Conservation (phyloP, 495 filamentous ascomycete species). For the Annulohypoxylon moriforme region DNA sequence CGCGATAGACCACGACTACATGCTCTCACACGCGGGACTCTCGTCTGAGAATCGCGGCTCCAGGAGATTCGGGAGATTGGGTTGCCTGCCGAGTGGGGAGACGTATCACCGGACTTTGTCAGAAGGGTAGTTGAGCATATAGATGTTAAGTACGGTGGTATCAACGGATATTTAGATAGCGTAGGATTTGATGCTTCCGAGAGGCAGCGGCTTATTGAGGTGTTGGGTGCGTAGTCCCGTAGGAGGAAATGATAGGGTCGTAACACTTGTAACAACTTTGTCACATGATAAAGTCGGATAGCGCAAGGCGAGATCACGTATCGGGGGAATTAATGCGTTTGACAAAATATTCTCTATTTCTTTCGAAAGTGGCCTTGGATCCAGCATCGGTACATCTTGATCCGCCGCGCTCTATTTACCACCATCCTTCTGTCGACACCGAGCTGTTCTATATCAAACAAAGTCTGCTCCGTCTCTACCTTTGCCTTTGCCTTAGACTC, state of each 20-base stretch:
- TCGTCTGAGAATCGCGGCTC: conserved; percentile 70
- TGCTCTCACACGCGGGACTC: conserved; percentile 66
- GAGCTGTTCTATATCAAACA: conserved; percentile 78
- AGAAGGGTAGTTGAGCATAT: conserved; percentile 62
- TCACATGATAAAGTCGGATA: neutral
- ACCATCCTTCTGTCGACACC: conserved; percentile 87
- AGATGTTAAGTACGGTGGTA: conserved; percentile 66
- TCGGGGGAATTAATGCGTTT: neutral
- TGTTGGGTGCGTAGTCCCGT: conserved; percentile 25
- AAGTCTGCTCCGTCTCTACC: conserved; percentile 27
- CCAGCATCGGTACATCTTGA: conserved; percentile 99
- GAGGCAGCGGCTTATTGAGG: conserved; percentile 43
- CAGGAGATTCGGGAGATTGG: conserved; percentile 76
- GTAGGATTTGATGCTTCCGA: conserved; percentile 64
- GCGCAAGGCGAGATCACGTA: conserved; percentile 13
- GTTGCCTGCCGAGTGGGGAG: conserved; percentile 74
- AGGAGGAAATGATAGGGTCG: neutral
- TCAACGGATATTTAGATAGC: conserved; percentile 68
- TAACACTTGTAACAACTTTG: neutral
- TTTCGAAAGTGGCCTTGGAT: conserved; percentile 92
- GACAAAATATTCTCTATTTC: conserved; percentile 53
- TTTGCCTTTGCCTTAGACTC: conserved; percentile 36
- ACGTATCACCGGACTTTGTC: conserved; percentile 69
- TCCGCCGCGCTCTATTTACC: conserved; percentile 86
- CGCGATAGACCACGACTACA: conserved; percentile 74